Evolutionary conservation across 768 basidiomycete species (phyloP).

Genomic region (Tylopilus rubrobrunneus): DNA sequence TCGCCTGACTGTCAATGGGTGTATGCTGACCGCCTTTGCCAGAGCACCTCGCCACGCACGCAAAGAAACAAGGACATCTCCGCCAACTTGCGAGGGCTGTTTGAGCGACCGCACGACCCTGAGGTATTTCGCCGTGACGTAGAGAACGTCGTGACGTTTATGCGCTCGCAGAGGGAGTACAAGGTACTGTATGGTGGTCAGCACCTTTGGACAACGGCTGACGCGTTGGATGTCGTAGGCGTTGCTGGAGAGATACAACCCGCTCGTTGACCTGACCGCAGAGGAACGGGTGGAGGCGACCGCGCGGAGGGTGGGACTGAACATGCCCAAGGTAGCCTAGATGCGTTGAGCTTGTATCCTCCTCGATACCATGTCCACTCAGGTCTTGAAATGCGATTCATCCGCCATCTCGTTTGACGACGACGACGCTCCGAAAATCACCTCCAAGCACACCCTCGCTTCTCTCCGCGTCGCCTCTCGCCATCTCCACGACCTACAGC

Average conservation of each 20-base stretch:
- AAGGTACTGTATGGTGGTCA: slow-evolving; percentile 44
- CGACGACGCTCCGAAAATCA: slow-evolving; percentile 47
- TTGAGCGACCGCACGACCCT: slow-evolving; percentile 35
- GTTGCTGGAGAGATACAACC: slow-evolving; percentile 85
- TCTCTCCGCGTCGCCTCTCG: slow-evolving; percentile 55
- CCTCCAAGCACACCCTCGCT: slow-evolving; percentile 46
- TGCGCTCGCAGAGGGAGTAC: slow-evolving; percentile 71
- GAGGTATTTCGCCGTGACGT: slow-evolving; percentile 42
- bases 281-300: slow-evolving; percentile 83
- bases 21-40: not conserved
- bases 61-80: slow-evolving; percentile 41
- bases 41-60: slow-evolving; percentile 38
- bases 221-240: slow-evolving; percentile 39
- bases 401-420: slow-evolving; percentile 54
- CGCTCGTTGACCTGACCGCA: slow-evolving; percentile 69
- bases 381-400: slow-evolving; percentile 60
- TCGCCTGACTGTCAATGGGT: not conserved
- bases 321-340: slow-evolving; percentile 56
- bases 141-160: slow-evolving; percentile 60
- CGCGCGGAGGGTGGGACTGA: slow-evolving; percentile 80
- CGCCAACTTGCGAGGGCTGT: slow-evolving; percentile 50
- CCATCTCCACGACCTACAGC: slow-evolving; percentile 43
- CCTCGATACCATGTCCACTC: slow-evolving; percentile 19
- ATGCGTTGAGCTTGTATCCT: slow-evolving; percentile 3
- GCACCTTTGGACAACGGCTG: not conserved